Evolutionary conservation across 2,329 filamentous ascomycete species (phyloP), one percentile per base, ranked within the genome.

Genomic region (Chrysoporthe puriensis): DNA sequence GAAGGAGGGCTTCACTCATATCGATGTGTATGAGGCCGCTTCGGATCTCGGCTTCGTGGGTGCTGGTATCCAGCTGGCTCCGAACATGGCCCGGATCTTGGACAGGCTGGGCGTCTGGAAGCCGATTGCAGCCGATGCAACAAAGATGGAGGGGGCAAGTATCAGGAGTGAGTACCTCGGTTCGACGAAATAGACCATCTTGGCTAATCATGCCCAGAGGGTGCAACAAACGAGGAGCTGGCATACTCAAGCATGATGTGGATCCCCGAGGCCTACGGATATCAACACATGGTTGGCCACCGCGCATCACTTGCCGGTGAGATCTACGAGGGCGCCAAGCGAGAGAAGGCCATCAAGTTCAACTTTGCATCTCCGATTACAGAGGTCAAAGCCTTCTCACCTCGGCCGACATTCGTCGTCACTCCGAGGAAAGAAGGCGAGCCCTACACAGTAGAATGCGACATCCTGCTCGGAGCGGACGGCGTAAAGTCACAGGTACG

Each of bases 31-130:
- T 76, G 92, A 95, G 76, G 86, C 84, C 43, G 91, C 91, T 0
- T 86, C 89, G 5, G 86, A 88, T 71, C 84, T 95, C 5, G 92
- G 92, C 6, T 95, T 95, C 73, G 91, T 95, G 1, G 93, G 93
- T 32, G 93, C 93, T 1, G 93, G 93, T 4, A 95, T 96, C 72
- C 93, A 96, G 76, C 84, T 95, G 66, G 91, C 92, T 0, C 92
- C 92, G 0, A 96, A 96, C 72, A 91, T 95, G 85, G 89, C 90
- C 3, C 86, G 91, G 1, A 91, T 96, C 13, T 84, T 96, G 14
- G 89, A 93, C 44, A 59, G 68, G 11, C 68, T 69, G 13, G 68
- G 68, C 1, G 68, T 69, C 4, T 69, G 68, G 68, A 54, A 59
- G 4, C 68, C 68, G 1, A 69, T 69, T 21, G 68, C 68, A 26